Base-by-base conservation (phyloP, 2,329 filamentous ascomycete species). In the Pestalotiopsis sp. region DNA sequence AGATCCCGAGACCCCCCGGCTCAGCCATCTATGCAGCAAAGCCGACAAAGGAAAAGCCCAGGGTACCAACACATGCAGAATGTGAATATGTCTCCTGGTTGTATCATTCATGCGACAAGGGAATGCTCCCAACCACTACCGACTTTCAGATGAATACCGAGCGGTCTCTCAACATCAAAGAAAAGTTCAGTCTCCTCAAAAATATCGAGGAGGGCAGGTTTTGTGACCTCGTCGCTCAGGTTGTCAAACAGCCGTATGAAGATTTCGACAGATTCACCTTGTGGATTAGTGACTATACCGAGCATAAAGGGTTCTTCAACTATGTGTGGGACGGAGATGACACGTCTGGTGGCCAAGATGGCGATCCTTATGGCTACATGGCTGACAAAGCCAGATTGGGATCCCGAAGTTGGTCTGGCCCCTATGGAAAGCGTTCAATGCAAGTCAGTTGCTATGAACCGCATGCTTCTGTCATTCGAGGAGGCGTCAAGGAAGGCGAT, bases 231-330 rank as follows among this genome's bases (percentile, higher is more conserved):
- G 82, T 93, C 20, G 94, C 88, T 1, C 87, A 95, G 75, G 88
- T 97, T 2, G 86, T 94, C 61, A 83, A 78, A 60, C 79, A 83
- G 2, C 86, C 86, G 0, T 84, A 78, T 58, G 80, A 83, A 38
- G 23, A 73, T 6, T 75, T 77, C 25, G 84, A 86, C 31, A 86
- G 80, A 68, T 80, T 87, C 13, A 88, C 89, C 4, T 72, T 97
- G 0, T 94, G 94, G 83, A 82, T 97, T 20, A 92, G 93, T 0
- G 95, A 98, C 79, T 97, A 95, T 78, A 97, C 94, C 0, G 81
- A 88, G 65, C 93, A 98, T 74, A 75, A 83, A 0, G 69, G 75
- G 1, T 90, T 98, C 69, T 91, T 86, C 72, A 79, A 89, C 45
- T 89, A 81, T 63, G 74, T 75, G 12, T 79, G 74, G 69, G 75